Percentiles rank a stretch among this genome's conserved stretches.
These are phyloP conservation scores for Daldinia concentrica DNA, from an alignment of 495 filamentous ascomycete species.

Conservation along the genomic window DNA sequence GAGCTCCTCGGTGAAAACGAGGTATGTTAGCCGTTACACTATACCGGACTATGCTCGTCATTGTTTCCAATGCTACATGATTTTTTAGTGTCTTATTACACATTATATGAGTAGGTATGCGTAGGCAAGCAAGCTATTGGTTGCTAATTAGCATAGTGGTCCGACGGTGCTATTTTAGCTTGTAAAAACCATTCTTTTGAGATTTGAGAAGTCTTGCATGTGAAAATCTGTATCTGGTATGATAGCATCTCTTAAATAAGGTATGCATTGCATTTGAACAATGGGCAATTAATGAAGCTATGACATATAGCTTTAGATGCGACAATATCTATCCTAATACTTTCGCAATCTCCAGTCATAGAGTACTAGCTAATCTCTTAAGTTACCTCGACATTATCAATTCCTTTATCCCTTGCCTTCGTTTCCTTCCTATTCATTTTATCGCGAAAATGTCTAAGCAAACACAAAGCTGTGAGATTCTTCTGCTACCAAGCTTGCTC, in stretches of 20 bases:
- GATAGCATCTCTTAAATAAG: too few species aligned
- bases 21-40: slow-evolving; percentile 61
- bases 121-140: slow-evolving; percentile 1
- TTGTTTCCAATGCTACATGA: neutral
- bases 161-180: slow-evolving; percentile 8
- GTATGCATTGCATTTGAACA: too few species aligned
- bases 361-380: neutral
- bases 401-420: neutral
- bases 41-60: slow-evolving; percentile 48
- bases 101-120: neutral
- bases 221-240: neutral
- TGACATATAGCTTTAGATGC: neutral
- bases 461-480: neutral
- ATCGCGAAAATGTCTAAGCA: neutral
- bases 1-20: slow-evolving; percentile 62
- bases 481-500: neutral
- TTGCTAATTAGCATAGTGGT: neutral
- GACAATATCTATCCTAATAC: neutral
- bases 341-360: too few species aligned
- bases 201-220: neutral
- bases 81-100: neutral
- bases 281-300: neutral
- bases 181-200: neutral
- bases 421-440: neutral
- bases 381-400: neutral